phyloP scores from a whole-genome alignment of 2,329 filamentous ascomycete genomes.

The Elsinoe ampelina region DNA sequence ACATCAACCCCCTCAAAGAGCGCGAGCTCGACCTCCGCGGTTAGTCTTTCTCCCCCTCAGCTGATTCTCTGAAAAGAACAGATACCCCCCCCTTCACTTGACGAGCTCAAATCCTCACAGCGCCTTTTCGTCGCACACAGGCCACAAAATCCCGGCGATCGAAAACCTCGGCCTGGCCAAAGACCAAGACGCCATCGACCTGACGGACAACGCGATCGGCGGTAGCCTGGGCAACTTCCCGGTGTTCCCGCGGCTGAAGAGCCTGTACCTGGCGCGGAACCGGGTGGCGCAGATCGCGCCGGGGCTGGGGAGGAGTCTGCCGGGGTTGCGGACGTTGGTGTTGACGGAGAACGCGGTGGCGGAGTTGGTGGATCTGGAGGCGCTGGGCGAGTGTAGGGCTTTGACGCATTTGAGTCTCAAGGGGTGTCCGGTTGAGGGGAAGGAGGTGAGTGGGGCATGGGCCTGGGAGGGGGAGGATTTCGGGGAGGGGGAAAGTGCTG shows the following conservation, averaged over 20 bases:
- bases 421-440: conserved; percentile 84
- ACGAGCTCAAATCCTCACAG: conserved; percentile 26
- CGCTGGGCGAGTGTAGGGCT: conserved; percentile 57
- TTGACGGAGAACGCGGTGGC: conserved; percentile 72
- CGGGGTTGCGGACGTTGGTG: conserved; percentile 72
- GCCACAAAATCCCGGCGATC: conserved; percentile 94
- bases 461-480: conserved; percentile 12
- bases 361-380: conserved; percentile 81
- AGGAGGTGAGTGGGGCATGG: conserved; percentile 58
- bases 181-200: conserved; percentile 94
- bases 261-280: conserved; percentile 82
- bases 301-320: conserved; percentile 62
- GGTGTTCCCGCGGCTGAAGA: conserved; percentile 76
- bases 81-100: conserved; percentile 65
- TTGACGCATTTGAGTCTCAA: conserved; percentile 72
- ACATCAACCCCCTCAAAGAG: conserved; percentile 97
- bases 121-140: conserved; percentile 44
- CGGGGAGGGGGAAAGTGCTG: too few species aligned
- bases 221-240: conserved; percentile 85
- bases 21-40: conserved; percentile 98
- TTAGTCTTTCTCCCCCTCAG: conserved; percentile 31
- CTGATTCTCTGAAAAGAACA: conserved; percentile 68
- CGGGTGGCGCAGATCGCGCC: conserved; percentile 74
- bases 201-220: conserved; percentile 96
- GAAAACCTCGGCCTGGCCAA: conserved; percentile 93